A percentile compares a stretch with the other conserved stretches of the same genome.
Conservation (phyloP, 331 rosid genomes). For the Prunus yedoensis region DNA sequence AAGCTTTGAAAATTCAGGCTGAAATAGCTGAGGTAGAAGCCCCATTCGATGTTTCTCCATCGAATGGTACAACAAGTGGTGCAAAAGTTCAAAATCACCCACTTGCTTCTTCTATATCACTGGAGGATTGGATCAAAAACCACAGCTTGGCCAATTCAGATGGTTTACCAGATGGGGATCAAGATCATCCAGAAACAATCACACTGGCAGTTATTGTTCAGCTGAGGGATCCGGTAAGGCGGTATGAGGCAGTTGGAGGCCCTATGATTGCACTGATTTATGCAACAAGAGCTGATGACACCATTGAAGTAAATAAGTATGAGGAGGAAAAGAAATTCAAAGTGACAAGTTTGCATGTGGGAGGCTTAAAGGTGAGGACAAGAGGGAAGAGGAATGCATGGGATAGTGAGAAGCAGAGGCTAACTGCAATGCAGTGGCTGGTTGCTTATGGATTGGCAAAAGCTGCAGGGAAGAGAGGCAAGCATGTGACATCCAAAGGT, state of each 20-base stretch:
- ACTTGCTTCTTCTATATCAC: slow-evolving; percentile 55
- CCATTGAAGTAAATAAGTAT: slow-evolving; percentile 11
- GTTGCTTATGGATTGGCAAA: slow-evolving; percentile 77
- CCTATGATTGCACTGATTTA: slow-evolving; percentile 63
- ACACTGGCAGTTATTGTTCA: slow-evolving; percentile 60
- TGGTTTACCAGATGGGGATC: not conserved
- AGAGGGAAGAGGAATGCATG: slow-evolving; percentile 50
- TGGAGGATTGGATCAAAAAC: slow-evolving; percentile 67
- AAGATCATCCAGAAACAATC: slow-evolving; percentile 22
- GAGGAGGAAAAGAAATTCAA: slow-evolving; percentile 61
- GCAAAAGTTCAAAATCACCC: slow-evolving; percentile 41
- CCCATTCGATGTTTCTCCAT: slow-evolving; percentile 73
- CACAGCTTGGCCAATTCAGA: slow-evolving; percentile 28
- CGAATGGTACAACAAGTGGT: slow-evolving; percentile 23
- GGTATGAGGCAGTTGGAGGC: slow-evolving; percentile 85
- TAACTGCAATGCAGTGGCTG: slow-evolving; percentile 95
- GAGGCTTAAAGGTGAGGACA: slow-evolving; percentile 69
- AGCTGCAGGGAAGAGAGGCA: slow-evolving; percentile 61
- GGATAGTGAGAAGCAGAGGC: slow-evolving; percentile 73
- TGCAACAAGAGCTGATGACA: slow-evolving; percentile 34
- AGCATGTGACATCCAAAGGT: slow-evolving; percentile 40
- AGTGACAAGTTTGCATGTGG: slow-evolving; percentile 65
- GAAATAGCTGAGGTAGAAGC: slow-evolving; percentile 81
- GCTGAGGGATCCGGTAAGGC: slow-evolving; percentile 74
- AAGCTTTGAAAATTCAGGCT: slow-evolving; percentile 68